Evolutionary conservation across 106 monocot genomes (phyloP), one percentile per base, ranked within the genome.

Genomic region (Vanilla planifolia): DNA sequence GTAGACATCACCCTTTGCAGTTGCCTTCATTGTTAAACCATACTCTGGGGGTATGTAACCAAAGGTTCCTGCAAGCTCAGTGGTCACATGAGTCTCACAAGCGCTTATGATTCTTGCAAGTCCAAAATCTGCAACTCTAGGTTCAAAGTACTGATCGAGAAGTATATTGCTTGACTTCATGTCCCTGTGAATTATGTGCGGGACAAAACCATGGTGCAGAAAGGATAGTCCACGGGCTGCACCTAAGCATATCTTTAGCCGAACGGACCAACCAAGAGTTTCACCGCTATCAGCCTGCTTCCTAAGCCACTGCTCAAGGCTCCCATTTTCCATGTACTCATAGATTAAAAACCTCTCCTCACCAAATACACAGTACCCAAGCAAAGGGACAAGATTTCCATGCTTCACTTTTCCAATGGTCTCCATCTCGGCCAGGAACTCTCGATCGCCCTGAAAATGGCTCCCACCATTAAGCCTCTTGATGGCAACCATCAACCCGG

Each of bases 391-490:
- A 19, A 94, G 67, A 45, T 89, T 82, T 5, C 11, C 61, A 35
- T 94, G 89, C 55, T 83, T 89, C 36, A 94, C 93, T 56, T 94
- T 94, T 11, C 93, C 93, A 42, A 94, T 73, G 0, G 93, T 94
- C 70, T 94, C 93, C 93, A 94, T 89, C 73, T 94, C 93, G n/a
- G 93, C 93, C 29, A 89, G 63, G 70, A 94, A 94, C 50, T 94
- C 89, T 0, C 93, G 68, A 30, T 89, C 85, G n/a, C 84, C 92
- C 47, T 88, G 88, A 39, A 71, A 88, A 23, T 70, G 77, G 5
- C 72, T 59, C 21, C 81, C 80, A 6, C 85, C 74, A 37, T 65
- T 75, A 19, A 89, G 85, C 74, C 88, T 79, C 68, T 89, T 88
- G 34, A 89, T 69, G 0, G 88, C 93, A 1, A 85, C 93, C 47